Conservation (phyloP, 1,139 yeast genomes). For the Meyerozyma sp. region DNA sequence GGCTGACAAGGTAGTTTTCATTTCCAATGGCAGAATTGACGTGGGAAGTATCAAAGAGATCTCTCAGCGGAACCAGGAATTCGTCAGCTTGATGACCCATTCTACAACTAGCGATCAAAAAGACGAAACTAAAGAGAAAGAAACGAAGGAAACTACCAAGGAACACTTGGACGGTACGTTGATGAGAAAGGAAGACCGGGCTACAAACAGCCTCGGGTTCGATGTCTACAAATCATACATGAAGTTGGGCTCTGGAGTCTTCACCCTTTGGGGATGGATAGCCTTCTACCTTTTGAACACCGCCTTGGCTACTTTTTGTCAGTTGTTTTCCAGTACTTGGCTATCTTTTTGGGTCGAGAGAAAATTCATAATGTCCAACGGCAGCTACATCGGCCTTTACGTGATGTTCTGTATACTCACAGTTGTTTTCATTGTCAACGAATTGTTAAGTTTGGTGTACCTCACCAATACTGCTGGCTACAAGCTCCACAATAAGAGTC, state of each 20-base stretch:
- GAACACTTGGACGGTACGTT: neutral
- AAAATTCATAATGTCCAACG: neutral
- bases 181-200: slow-evolving; percentile 7
- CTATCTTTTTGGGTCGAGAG: slow-evolving; percentile 4
- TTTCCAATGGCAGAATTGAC: slow-evolving; percentile 30
- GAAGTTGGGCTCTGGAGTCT: slow-evolving; percentile 2
- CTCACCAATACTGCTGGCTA: slow-evolving; percentile 1
- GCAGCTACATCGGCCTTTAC: slow-evolving; percentile 3
- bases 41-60: slow-evolving; percentile 28
- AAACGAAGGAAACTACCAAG: slow-evolving; percentile 3
- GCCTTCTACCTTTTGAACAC: neutral
- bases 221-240: slow-evolving; percentile 4
- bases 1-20: slow-evolving; percentile 29
- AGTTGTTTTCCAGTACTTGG: slow-evolving; percentile 3
- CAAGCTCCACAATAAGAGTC: slow-evolving; percentile 1
- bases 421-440: neutral
- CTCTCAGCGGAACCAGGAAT: slow-evolving; percentile 16
- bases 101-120: slow-evolving; percentile 5
- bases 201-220: slow-evolving; percentile 32
- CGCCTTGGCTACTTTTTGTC: neutral
- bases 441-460: slow-evolving; percentile 1
- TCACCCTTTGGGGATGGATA: neutral
- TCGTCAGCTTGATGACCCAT: slow-evolving; percentile 24
- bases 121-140: slow-evolving; percentile 10
- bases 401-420: slow-evolving; percentile 3